Percentiles rank a stretch among this genome's conserved stretches.
Conservation (phyloP, 2,329 filamentous ascomycete genomes). For the Penicillium olsonii region DNA sequence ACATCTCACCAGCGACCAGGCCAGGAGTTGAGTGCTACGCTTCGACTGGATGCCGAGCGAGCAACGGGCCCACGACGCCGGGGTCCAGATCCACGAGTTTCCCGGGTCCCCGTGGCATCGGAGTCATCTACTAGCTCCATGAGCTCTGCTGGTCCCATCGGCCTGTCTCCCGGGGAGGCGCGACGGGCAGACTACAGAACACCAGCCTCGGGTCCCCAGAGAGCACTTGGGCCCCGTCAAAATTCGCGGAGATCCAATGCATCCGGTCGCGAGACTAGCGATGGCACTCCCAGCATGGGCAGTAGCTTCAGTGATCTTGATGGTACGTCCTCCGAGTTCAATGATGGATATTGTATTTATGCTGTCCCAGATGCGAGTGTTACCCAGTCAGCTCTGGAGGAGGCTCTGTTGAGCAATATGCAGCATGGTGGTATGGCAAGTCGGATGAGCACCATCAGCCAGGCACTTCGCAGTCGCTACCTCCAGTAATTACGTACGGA, state of each 20-base stretch:
- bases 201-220: slow-evolving; percentile 44
- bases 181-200: slow-evolving; percentile 18
- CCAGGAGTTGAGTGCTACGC: slow-evolving; percentile 44
- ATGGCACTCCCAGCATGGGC: slow-evolving; percentile 63
- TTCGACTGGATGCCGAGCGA: slow-evolving; percentile 39
- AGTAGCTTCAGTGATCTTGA: slow-evolving; percentile 68
- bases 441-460: slow-evolving; percentile 54
- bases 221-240: slow-evolving; percentile 50
- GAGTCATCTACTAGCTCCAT: slow-evolving; percentile 41
- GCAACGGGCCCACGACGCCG: slow-evolving; percentile 30
- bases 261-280: slow-evolving; percentile 49
- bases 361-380: slow-evolving; percentile 58
- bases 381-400: slow-evolving; percentile 65
- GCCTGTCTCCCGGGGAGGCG: slow-evolving; percentile 23
- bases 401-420: slow-evolving; percentile 65
- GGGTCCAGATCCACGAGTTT: slow-evolving; percentile 25
- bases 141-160: slow-evolving; percentile 38
- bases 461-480: slow-evolving; percentile 56
- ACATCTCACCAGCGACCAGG: slow-evolving; percentile 20
- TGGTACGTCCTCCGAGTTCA: slow-evolving; percentile 40
- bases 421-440: slow-evolving; percentile 55
- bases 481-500: slow-evolving; percentile 34
- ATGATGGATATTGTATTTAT: background rate
- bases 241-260: slow-evolving; percentile 47
- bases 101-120: slow-evolving; percentile 18